Evolutionary conservation across 108 stramenopile species (phyloP).

Genomic region (Nitzschia sp.): DNA sequence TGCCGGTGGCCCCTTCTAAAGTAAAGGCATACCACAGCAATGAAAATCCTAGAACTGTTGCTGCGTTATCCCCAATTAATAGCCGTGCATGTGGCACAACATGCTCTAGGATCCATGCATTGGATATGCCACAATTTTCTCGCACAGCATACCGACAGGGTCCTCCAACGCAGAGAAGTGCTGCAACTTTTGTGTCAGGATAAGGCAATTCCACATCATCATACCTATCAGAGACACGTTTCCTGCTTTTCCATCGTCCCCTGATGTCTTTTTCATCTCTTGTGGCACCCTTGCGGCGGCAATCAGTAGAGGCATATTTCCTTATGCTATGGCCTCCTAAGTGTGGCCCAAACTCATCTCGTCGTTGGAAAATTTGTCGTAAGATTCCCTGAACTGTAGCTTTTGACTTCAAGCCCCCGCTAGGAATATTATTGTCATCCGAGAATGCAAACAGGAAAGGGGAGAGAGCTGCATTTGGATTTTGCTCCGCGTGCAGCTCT

Average conservation of each 20-base stretch:
- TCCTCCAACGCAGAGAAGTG: slow-evolving; percentile 1
- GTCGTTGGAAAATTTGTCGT: neutral
- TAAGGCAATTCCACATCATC: slow-evolving; percentile 10
- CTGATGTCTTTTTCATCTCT: slow-evolving; percentile 26
- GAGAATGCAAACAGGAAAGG: neutral
- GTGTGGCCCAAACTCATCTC: no score
- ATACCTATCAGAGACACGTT: slow-evolving; percentile 1
- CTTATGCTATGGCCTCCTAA: neutral
- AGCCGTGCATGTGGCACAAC: neutral
- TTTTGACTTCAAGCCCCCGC: neutral
- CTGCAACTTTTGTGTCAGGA: slow-evolving; percentile 12
- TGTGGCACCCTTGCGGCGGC: neutral
- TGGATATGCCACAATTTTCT: neutral
- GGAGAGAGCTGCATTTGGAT: neutral
- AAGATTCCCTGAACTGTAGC: neutral
- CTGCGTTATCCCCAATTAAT: neutral
- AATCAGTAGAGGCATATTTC: slow-evolving; percentile 11
- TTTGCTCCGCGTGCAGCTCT: neutral
- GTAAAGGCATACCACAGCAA: slow-evolving; percentile 6
- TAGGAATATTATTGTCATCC: neutral
- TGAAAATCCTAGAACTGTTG: neutral
- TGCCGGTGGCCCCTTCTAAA: neutral
- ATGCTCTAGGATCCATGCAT: neutral
- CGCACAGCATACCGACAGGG: neutral
- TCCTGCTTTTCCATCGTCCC: slow-evolving; percentile 21